These are phyloP conservation scores for Globisporangium middletonii DNA, from an alignment of 352 stramenopile genomes.

Conservation along the genomic window DNA sequence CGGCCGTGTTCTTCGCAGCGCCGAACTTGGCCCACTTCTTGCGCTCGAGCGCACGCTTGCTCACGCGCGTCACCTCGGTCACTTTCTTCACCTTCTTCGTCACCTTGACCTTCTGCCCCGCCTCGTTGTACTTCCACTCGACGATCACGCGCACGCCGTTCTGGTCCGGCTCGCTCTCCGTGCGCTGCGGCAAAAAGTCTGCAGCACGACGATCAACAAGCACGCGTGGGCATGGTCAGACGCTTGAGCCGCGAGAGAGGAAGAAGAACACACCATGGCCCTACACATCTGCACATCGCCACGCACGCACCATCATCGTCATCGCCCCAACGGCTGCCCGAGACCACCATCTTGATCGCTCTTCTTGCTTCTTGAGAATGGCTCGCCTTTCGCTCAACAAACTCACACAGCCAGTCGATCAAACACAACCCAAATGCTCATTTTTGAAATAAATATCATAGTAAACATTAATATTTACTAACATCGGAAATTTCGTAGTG, in stretches of 20 bases:
- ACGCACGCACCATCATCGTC: slow-evolving; percentile 51
- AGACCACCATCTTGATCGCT: slow-evolving; percentile 52
- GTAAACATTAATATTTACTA: too few relatives aligned
- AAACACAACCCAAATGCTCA: too few relatives aligned
- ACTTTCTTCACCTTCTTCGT: slow-evolving; percentile 89
- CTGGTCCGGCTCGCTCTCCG: slow-evolving; percentile 75
- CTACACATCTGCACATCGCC: not conserved
- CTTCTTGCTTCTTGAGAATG: not conserved
- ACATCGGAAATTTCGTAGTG: too few relatives aligned
- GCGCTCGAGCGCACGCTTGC: slow-evolving; percentile 79
- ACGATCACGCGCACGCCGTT: slow-evolving; percentile 82
- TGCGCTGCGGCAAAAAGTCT: slow-evolving; percentile 75
- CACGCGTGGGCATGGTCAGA: not conserved
- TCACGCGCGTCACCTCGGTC: slow-evolving; percentile 73
- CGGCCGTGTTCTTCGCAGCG: slow-evolving; percentile 52
- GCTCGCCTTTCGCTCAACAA: not conserved
- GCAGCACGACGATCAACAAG: not conserved
- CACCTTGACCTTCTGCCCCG: slow-evolving; percentile 88
- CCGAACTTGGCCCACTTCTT: slow-evolving; percentile 86
- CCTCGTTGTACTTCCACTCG: slow-evolving; percentile 88
- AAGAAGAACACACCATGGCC: not conserved
- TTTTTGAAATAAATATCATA: too few relatives aligned
- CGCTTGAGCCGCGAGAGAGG: not conserved
- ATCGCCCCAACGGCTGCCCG: slow-evolving; percentile 68
- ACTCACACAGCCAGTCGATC: too few relatives aligned